Evolutionary conservation across 129 eudicot genomes (phyloP), one percentile per base, ranked within the genome.

Genomic region (Silybum marianum): DNA sequence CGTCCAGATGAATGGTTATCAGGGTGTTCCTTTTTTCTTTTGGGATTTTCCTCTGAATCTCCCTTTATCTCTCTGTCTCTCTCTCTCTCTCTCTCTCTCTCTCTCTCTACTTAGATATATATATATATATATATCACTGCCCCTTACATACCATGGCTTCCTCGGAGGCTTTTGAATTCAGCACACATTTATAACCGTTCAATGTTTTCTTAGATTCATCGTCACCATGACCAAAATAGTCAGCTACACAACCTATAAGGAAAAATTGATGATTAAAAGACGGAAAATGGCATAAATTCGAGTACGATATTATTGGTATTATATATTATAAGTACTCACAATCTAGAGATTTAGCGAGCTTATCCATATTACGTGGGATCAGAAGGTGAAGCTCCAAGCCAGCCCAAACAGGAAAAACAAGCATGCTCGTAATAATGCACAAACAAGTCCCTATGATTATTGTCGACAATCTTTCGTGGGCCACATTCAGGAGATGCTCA

Each of bases 351-450:
- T 63, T 84, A 11, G 92, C 89, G 10, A 93, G 88, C 78, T 89
- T 88, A 19, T 90, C 90, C 88, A 93, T 83, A 86, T 90, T 93
- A 22, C 78, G 83, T 16, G 87, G 85, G 76, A 86, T 80, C 6
- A 87, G 83, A 42, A 48, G 74, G 54, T 93, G 96, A 21, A 93
- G 96, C 77, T 93, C 91, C 19, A 81, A 69, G 40, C 98, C 98
- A 39, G 98, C 96, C 96, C 96, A 93, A 58, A 86, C 88, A 48
- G 98, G 98, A 66, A 80, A 89, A 30, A 90, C 62, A 25, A 93
- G 75, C 82, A 87, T 87, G 85, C 88, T 83, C 0, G 79, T 83
- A 71, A 93, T 72, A 75, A 93, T 86, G 88, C 93, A 90, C 65
- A 90, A 69, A 36, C 87, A 85, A 62, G 90, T 86, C 14, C 98